Base-by-base conservation (phyloP, 768 basidiomycete genomes). In the Leccinum variicolor region DNA sequence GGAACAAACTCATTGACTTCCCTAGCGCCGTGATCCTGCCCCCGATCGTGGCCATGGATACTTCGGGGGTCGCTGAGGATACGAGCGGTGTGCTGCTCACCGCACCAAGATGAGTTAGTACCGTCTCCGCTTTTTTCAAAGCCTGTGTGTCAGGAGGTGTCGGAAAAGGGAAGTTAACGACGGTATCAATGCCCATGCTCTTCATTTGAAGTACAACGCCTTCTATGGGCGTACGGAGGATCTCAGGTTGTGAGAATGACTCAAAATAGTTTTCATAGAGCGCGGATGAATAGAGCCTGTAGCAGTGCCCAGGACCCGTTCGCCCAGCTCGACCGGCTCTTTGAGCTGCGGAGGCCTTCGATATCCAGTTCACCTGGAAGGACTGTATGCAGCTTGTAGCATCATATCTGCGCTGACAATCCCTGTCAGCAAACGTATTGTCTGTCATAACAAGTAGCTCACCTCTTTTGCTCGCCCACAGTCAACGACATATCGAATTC, bases 151-250 rank as follows among this genome's bases (percentile, higher is more conserved):
- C 92, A 0, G 97, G 97, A 14, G 96, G 89, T 0, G 97, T 98
- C 1, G 97, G 97, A 75, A 98, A 98, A 15, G 97, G 97, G 73
- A 99, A 99, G 75, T 98, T 98, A 64, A 92, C 80, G 39, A 98
- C 93, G 1, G 92, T 81, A 66, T 98, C 94, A 57, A 99, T 96
- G 68, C 96, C 92, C 94, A 99, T 98, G 71, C 86, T 87, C 78
- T 99, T 99, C 96, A 99, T 98, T 72, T 98, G 95, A 31, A 98
- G 78, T 9, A 98, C 91, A 23, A 98, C 88, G 2, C 94, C 95
- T 65, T 98, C 97, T 63, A 98, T 96, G 0, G 97, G 95, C 77
- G 92, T 94, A 23, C 95, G 89, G 46, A 94, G 80, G 55, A 98
- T 95, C 72, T 99, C 97, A 2, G 97, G 97, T 57, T 84, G 77